Percentiles rank a stretch among this genome's conserved stretches.
Conservation (phyloP, 495 filamentous ascomycete species). For the Annulohypoxylon moriforme region DNA sequence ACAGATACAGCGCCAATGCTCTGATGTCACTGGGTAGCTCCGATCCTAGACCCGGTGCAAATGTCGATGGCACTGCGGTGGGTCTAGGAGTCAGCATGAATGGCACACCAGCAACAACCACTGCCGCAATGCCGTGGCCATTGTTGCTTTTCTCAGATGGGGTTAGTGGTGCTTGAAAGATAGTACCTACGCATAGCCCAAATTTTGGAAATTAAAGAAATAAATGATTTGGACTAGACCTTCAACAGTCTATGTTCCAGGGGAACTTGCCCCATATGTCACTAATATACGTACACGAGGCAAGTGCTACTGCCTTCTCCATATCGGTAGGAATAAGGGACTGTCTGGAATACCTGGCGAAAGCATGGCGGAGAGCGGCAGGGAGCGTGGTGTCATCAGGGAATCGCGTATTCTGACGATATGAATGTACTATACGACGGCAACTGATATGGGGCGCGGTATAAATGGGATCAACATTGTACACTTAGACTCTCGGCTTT, state of each 20-base stretch:
- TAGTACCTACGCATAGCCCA: neutral
- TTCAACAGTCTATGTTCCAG: neutral
- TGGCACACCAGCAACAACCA: slow-evolving; percentile 32
- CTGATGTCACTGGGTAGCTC: slow-evolving; percentile 54
- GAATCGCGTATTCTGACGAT: slow-evolving; percentile 22
- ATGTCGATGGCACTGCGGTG: slow-evolving; percentile 29
- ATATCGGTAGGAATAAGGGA: neutral
- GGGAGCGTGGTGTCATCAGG: slow-evolving; percentile 1
- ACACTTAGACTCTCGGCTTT: slow-evolving; percentile 4
- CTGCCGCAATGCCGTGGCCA: slow-evolving; percentile 46
- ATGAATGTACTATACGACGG: slow-evolving; percentile 38
- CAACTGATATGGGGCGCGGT: neutral
- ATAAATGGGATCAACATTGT: slow-evolving; percentile 8
- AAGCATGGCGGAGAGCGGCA: neutral
- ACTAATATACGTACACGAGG: neutral
- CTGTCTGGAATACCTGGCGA: neutral
- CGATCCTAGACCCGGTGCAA: slow-evolving; percentile 34
- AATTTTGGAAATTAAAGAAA: neutral
- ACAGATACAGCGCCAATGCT: slow-evolving; percentile 57
- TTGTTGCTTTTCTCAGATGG: slow-evolving; percentile 47
- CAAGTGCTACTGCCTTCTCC: neutral
- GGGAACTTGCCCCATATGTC: neutral
- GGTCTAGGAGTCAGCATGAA: slow-evolving; percentile 41
- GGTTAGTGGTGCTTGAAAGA: slow-evolving; percentile 41
- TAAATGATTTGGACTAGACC: neutral